A percentile compares a stretch with the other conserved stretches of the same genome.
Conservation (phyloP, 768 basidiomycete genomes). For the Astraeus odoratus region DNA sequence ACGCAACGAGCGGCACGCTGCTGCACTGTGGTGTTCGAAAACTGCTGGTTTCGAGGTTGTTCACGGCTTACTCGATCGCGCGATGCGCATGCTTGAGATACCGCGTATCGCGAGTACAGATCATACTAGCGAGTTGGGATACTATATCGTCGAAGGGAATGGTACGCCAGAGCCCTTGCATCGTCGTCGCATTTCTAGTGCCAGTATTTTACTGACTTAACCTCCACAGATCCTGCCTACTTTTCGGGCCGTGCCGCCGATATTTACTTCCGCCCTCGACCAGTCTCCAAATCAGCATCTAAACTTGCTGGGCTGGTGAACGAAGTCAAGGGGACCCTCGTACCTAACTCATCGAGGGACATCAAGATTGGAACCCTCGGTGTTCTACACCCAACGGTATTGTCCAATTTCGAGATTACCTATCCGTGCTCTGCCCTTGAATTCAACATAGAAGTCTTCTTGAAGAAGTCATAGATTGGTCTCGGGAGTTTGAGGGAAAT, state of each 20-base stretch:
- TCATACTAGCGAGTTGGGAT: constrained; percentile 59
- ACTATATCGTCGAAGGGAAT: constrained; percentile 82
- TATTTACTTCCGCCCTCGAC: constrained; percentile 71
- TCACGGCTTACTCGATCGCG: constrained; percentile 88
- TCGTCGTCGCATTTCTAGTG: no score
- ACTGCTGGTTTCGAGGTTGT: constrained; percentile 95
- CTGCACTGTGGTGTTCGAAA: constrained; percentile 93
- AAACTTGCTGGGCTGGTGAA: constrained; percentile 24
- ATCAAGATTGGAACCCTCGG: constrained; percentile 82
- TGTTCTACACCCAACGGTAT: constrained; percentile 86
- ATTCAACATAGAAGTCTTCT: constrained; percentile 93
- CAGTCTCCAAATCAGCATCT: not conserved
- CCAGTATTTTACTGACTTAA: constrained; percentile 1
- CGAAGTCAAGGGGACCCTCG: constrained; percentile 40
- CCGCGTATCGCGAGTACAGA: constrained; percentile 63
- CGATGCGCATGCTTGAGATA: constrained; percentile 95
- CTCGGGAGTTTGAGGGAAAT: not conserved
- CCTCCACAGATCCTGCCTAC: constrained; percentile 72
- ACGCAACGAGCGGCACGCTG: constrained; percentile 82
- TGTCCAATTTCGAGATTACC: constrained; percentile 88
- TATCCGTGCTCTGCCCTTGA: constrained; percentile 95
- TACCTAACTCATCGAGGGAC: constrained; percentile 36
- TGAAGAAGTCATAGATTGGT: constrained; percentile 41
- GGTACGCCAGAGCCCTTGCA: no score
- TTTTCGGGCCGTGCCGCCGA: constrained; percentile 94